Evolutionary conservation across 202 grass and related monocot species (phyloP).

Genomic region (Setaria italica): DNA sequence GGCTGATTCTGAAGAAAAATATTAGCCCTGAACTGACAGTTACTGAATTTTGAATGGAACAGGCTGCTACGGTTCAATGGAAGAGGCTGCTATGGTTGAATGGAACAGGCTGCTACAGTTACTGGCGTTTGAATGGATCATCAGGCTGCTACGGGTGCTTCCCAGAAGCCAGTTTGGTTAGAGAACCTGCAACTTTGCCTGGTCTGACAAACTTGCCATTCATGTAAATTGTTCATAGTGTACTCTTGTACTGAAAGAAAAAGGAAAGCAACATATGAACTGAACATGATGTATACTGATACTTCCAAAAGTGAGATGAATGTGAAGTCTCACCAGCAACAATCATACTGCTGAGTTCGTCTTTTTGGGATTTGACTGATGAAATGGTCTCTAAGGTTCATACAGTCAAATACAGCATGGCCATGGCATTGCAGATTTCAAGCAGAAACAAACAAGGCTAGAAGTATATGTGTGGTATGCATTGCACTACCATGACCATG

Average conservation of each 20-base stretch:
- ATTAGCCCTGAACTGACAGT: not conserved
- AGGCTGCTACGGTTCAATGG: not conserved
- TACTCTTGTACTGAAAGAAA: not conserved
- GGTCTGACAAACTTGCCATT: too few relatives aligned
- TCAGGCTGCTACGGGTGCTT: too few relatives aligned
- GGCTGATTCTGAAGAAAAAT: not conserved
- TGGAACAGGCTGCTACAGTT: not conserved
- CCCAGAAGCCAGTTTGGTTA: not conserved
- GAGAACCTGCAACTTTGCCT: not conserved
- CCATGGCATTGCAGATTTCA: not conserved
- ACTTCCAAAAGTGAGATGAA: not conserved
- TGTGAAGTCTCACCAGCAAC: not conserved
- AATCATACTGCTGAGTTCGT: not conserved
- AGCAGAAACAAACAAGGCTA: constrained; percentile 11
- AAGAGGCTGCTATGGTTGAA: not conserved
- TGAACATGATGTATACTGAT: not conserved
- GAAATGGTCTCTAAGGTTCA: not conserved
- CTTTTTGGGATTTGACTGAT: not conserved
- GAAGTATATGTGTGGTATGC: not conserved
- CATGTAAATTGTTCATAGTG: not conserved
- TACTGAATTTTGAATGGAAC: not conserved
- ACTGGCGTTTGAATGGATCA: not conserved
- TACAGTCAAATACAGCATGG: not conserved
- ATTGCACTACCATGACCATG: not conserved
- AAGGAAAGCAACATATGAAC: not conserved